Percentiles rank a stretch among this genome's conserved stretches.
Conservation (phyloP, 306 rosid genomes). For the Casuarina equisetifolia region DNA sequence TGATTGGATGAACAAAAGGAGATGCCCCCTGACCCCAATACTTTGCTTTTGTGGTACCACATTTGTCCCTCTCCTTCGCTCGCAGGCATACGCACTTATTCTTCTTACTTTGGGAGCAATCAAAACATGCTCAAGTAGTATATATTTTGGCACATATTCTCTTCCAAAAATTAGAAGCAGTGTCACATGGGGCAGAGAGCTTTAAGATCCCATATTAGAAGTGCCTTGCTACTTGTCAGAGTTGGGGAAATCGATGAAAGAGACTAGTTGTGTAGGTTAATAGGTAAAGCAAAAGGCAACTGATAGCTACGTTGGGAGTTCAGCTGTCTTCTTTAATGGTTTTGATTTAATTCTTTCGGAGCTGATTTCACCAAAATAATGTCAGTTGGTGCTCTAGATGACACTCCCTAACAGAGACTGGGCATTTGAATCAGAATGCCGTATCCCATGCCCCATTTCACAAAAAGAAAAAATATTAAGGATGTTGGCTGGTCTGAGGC, state of each 20-base stretch:
- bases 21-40: slow-evolving; percentile 51
- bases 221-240: neutral
- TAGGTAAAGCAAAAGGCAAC: neutral
- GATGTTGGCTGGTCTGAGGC: neutral
- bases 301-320: neutral
- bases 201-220: slow-evolving; percentile 16
- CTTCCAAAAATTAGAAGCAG: slow-evolving; percentile 30
- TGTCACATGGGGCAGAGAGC: slow-evolving; percentile 34
- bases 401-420: neutral
- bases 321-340: neutral
- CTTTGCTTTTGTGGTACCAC: slow-evolving; percentile 31
- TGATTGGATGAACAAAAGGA: slow-evolving; percentile 51
- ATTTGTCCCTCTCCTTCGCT: neutral
- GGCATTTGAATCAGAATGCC: too few relatives aligned
- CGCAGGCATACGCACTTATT: neutral
- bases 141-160: slow-evolving; percentile 23
- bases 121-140: slow-evolving; percentile 22
- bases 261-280: neutral
- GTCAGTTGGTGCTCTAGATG: neutral
- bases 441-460: too few relatives aligned
- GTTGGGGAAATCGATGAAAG: slow-evolving; percentile 26
- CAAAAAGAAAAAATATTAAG: too few relatives aligned
- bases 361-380: neutral
- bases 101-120: neutral
- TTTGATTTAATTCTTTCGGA: neutral